Percentiles rank a stretch among this genome's conserved stretches.
Evolutionary conservation across 2,329 filamentous ascomycete genomes (phyloP).

Genomic region (Cladosporium phlei): DNA sequence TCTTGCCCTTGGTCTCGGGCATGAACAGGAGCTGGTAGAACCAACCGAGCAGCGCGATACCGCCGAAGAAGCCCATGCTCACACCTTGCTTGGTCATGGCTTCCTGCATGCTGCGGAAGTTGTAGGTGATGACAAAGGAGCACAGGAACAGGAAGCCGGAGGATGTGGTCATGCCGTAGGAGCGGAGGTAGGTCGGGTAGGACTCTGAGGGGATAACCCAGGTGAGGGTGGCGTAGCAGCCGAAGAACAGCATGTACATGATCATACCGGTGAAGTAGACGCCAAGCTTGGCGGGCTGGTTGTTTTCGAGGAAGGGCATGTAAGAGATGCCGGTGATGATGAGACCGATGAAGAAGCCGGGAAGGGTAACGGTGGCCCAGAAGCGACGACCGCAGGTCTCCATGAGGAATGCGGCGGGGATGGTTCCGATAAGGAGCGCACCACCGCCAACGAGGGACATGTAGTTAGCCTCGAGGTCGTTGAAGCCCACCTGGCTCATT

Average conservation of each 20-base stretch:
- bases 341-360: constrained; percentile 53
- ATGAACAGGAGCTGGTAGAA: constrained; percentile 71
- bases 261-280: constrained; percentile 64
- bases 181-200: constrained; percentile 67
- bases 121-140: constrained; percentile 70
- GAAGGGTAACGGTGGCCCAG: constrained; percentile 58
- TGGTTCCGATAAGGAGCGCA: constrained; percentile 47
- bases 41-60: constrained; percentile 66
- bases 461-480: constrained; percentile 59
- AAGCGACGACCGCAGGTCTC: constrained; percentile 67
- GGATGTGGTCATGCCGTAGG: constrained; percentile 69
- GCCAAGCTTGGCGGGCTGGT: constrained; percentile 36
- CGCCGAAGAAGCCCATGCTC: constrained; percentile 67
- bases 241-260: constrained; percentile 65
- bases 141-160: constrained; percentile 65
- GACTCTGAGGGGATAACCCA: constrained; percentile 55
- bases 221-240: constrained; percentile 34
- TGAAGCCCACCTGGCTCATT: constrained; percentile 64
- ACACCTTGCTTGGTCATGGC: constrained; percentile 64
- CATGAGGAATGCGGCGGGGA: constrained; percentile 54
- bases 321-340: constrained; percentile 61
- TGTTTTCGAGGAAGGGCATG: constrained; percentile 37
- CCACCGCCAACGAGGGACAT: constrained; percentile 66
- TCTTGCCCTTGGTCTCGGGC: constrained; percentile 67
- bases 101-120: constrained; percentile 65